Conservation (phyloP, 345 rosid species). For the Ceriops zippeliana region DNA sequence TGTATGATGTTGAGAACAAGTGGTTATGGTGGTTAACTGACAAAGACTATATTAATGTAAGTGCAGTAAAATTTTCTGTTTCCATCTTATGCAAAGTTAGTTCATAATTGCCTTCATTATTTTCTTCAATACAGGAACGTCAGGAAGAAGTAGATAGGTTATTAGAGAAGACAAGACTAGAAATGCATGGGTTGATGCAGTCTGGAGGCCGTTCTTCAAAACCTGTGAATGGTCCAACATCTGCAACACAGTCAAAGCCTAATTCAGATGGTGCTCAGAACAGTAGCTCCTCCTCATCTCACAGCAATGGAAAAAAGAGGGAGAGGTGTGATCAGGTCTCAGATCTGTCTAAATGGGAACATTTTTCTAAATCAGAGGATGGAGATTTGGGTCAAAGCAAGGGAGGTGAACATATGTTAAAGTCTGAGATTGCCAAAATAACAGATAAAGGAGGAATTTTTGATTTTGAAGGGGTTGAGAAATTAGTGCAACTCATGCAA, state of each 20-base stretch:
- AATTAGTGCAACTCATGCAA: conserved; percentile 70
- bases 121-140: conserved; percentile 33
- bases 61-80: conserved; percentile 12
- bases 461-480: conserved; percentile 76
- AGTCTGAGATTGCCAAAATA: conserved; percentile 62
- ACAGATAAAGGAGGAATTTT: conserved; percentile 77
- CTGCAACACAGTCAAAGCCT: conserved; percentile 64
- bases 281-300: conserved; percentile 56
- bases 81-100: neutral
- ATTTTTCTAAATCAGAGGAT: conserved; percentile 53
- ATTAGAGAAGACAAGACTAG: conserved; percentile 53
- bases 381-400: conserved; percentile 50
- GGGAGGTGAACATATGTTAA: conserved; percentile 52
- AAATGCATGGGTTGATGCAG: conserved; percentile 80
- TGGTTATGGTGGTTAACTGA: conserved; percentile 96
- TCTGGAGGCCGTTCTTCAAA: conserved; percentile 82
- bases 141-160: conserved; percentile 79
- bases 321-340: conserved; percentile 74
- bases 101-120: neutral
- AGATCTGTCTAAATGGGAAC: conserved; percentile 69
- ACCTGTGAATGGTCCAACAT: conserved; percentile 68
- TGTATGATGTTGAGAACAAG: conserved; percentile 65
- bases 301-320: conserved; percentile 83
- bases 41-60: conserved; percentile 78
- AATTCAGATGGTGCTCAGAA: conserved; percentile 66